These are phyloP conservation scores for Cladosporium colombiae DNA, from an alignment of 2,329 filamentous ascomycete genomes.

Conservation along the genomic window DNA sequence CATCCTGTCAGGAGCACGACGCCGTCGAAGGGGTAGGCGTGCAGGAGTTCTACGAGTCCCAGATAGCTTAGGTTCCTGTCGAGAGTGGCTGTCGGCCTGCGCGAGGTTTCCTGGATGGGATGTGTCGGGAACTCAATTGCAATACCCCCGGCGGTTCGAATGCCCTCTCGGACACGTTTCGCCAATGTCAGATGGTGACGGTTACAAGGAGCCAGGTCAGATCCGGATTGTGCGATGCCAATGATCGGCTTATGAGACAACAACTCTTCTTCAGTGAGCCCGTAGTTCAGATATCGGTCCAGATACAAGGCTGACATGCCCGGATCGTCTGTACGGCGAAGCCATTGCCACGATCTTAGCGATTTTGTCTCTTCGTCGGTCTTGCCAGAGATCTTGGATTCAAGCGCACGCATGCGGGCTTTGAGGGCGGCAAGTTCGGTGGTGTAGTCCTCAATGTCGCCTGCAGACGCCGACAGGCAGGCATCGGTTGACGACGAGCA, in stretches of 20 bases:
- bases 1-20: constrained; percentile 36
- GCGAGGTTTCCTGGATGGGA: constrained; percentile 34
- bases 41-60: constrained; percentile 34
- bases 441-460: constrained; percentile 37
- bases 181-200: constrained; percentile 33
- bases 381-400: constrained; percentile 31
- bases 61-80: constrained; percentile 35
- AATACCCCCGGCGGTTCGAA: constrained; percentile 33
- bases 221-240: constrained; percentile 35
- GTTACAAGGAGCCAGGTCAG: constrained; percentile 36
- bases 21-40: constrained; percentile 36
- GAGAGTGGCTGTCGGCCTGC: constrained; percentile 34
- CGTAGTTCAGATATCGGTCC: constrained; percentile 36
- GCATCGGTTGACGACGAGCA: constrained; percentile 3
- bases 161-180: constrained; percentile 35
- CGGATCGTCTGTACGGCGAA: constrained; percentile 32
- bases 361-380: constrained; percentile 21
- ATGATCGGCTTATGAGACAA: constrained; percentile 34
- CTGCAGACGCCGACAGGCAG: constrained; percentile 2
- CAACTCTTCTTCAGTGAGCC: constrained; percentile 34
- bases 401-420: constrained; percentile 33
- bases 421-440: constrained; percentile 32
- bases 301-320: constrained; percentile 36
- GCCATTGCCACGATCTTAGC: constrained; percentile 35
- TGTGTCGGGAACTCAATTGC: constrained; percentile 37